phyloP scores from a whole-genome alignment of 1,139 yeast genomes.

The Geotrichum macrosporum region DNA sequence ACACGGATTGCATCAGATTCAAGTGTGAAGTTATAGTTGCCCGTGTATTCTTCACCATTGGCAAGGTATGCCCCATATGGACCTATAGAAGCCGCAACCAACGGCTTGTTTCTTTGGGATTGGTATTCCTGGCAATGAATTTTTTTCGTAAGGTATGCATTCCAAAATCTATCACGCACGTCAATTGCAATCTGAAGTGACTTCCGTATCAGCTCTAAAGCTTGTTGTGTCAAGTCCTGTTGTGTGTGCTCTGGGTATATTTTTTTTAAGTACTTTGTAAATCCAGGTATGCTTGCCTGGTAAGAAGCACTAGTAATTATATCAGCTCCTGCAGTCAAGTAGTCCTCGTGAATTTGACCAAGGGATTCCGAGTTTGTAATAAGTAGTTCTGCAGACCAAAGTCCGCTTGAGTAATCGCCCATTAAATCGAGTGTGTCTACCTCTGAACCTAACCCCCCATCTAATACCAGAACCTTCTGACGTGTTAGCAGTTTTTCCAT shows the following conservation, averaged over 20 bases:
- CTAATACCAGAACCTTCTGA: too few relatives aligned
- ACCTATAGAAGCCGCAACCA: constrained; percentile 60
- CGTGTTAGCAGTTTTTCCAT: too few relatives aligned
- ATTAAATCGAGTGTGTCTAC: constrained; percentile 40
- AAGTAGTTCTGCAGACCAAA: constrained; percentile 63
- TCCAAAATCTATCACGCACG: constrained; percentile 30
- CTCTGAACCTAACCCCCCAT: constrained; percentile 48
- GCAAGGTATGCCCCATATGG: constrained; percentile 67
- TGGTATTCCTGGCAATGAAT: too few relatives aligned
- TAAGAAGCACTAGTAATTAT: constrained; percentile 57
- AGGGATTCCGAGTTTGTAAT: constrained; percentile 47
- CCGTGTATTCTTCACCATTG: constrained; percentile 66
- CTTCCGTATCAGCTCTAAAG: constrained; percentile 28
- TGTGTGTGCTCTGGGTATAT: too few relatives aligned
- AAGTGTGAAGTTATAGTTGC: constrained; percentile 43
- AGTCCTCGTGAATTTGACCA: constrained; percentile 48
- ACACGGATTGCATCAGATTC: constrained; percentile 33
- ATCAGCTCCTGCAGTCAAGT: constrained; percentile 53
- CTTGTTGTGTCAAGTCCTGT: constrained; percentile 5
- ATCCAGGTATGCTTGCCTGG: constrained; percentile 42
- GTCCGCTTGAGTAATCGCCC: constrained; percentile 38
- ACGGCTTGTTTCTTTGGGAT: constrained; percentile 22
- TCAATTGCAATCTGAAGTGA: constrained; percentile 34
- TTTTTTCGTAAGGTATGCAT: not conserved
- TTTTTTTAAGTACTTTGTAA: constrained; percentile 2